These are phyloP conservation scores for Drechslera avenae DNA, from an alignment of 2,329 filamentous ascomycete species.

Conservation along the genomic window DNA sequence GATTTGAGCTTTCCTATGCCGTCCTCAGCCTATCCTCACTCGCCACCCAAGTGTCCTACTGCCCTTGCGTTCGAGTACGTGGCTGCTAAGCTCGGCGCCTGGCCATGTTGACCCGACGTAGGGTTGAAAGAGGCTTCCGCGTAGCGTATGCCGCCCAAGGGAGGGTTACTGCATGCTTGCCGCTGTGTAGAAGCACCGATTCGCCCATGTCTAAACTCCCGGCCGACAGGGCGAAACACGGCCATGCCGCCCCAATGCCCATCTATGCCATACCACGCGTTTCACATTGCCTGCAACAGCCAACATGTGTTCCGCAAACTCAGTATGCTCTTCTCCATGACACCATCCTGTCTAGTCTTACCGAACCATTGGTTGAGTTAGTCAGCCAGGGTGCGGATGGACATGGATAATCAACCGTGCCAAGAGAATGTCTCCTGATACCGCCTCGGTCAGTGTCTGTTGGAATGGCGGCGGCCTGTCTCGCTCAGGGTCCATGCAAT, in stretches of 20 bases:
- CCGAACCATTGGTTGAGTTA: no score
- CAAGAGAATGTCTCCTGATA: slow-evolving; percentile 1
- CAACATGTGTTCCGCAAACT: slow-evolving; percentile 1
- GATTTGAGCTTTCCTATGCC: not conserved
- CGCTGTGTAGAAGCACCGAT: slow-evolving; percentile 7
- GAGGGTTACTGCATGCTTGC: not conserved
- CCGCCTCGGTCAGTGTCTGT: not conserved
- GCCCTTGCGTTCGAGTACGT: no score
- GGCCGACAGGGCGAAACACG: slow-evolving; percentile 19
- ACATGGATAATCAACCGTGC: not conserved
- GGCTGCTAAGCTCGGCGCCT: no score
- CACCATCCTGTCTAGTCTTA: not conserved
- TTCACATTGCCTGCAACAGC: slow-evolving; percentile 7
- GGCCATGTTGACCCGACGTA: no score
- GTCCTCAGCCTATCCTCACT: no score
- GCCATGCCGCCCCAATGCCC: slow-evolving; percentile 9
- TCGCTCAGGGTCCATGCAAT: not conserved
- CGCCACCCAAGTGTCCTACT: no score
- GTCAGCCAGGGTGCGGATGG: not conserved
- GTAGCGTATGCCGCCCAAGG: not conserved
- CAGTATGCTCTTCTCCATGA: not conserved
- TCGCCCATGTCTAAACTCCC: slow-evolving; percentile 7
- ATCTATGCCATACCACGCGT: slow-evolving; percentile 7
- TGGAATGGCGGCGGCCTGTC: slow-evolving; percentile 12
- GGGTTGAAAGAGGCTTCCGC: no score